Evolutionary conservation across 495 filamentous ascomycete genomes (phyloP).

Genomic region (Aspergillus steynii): DNA sequence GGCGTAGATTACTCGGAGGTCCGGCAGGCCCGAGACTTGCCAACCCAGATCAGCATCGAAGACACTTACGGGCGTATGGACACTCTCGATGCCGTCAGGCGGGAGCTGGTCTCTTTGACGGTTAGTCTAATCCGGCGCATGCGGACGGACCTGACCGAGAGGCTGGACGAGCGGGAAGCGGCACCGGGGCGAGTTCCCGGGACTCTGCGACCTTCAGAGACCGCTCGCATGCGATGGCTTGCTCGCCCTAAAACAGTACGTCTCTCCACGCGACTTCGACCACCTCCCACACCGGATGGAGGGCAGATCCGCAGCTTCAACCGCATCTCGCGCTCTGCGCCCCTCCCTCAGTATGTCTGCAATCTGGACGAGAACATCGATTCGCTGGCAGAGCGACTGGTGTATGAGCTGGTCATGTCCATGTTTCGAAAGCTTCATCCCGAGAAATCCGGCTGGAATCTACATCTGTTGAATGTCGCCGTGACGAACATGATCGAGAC

Average conservation of each 20-base stretch:
- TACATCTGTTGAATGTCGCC: slow-evolving; percentile 82
- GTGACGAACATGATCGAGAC: slow-evolving; percentile 79
- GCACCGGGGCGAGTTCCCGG: slow-evolving; percentile 10
- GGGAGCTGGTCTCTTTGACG: slow-evolving; percentile 63
- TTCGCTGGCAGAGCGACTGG: slow-evolving; percentile 64
- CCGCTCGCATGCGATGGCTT: slow-evolving; percentile 51
- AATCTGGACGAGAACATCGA: slow-evolving; percentile 57
- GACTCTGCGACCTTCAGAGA: slow-evolving; percentile 1
- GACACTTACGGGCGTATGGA: slow-evolving; percentile 78
- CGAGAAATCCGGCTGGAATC: slow-evolving; percentile 68
- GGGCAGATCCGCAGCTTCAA: slow-evolving; percentile 49
- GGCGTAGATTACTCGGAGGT: slow-evolving; percentile 62
- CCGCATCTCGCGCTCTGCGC: slow-evolving; percentile 67
- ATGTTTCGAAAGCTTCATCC: slow-evolving; percentile 76
- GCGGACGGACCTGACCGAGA: slow-evolving; percentile 69
- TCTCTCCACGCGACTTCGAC: slow-evolving; percentile 71
- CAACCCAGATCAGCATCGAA: slow-evolving; percentile 91
- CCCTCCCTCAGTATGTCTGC: slow-evolving; percentile 71
- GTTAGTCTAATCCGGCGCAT: slow-evolving; percentile 75
- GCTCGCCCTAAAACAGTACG: slow-evolving; percentile 71
- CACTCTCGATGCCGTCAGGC: slow-evolving; percentile 57
- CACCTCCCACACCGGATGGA: slow-evolving; percentile 55
- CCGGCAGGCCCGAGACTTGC: slow-evolving; percentile 66
- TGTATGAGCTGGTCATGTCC: slow-evolving; percentile 62
- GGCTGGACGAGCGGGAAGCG: slow-evolving; percentile 35